Base-by-base conservation (phyloP, 176 grass and related monocot genomes). In the Phoenix dactylifera region DNA sequence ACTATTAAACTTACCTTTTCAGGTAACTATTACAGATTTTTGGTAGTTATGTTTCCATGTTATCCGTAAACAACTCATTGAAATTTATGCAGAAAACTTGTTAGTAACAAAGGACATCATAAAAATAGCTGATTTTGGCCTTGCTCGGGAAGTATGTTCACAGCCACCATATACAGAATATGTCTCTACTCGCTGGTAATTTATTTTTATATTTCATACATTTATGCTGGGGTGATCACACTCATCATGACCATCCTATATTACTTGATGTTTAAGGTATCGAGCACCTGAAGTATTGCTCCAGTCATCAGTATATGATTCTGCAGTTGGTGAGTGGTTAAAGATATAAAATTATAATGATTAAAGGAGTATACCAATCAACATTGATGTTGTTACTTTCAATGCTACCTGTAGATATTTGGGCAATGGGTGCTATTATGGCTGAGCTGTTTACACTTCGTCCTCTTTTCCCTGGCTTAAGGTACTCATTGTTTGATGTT, bases 371-470 rank as follows among this genome's bases (percentile, higher is more conserved):
- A 44, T 44, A 2, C 1, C 2, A 0, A 44, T 44, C 35, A 44
- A 44, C 10, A 44, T 44, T 44, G 6, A 44, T 44, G 35, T 72
- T 77, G 32, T 69, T 29, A 48, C 54, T 39, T 59, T 25, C 5
- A 56, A 39, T 78, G 63, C 57, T 25, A 67, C 50, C 53, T 28
- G 24, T 84, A 98, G 94, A 98, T 92, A 93, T 98, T 82, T 98
- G 94, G 94, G 94, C 94, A 63, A 98, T 98, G 94, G 94, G 94
- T 86, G 94, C 94, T 65, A 98, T 98, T 71, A 98, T 98, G 88
- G 88, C 88, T 55, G 94, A 98, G 77, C 58, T 98, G 53, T 84
- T 93, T 62, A 98, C 94, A 62, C 85, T 98, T 3, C 79, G 81
- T 55, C 94, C 94, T 66, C 94, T 98, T 67, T 98, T 93, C 64